phyloP scores from a whole-genome alignment of 2,329 filamentous ascomycete genomes.

The Allantophomopsis cytisporea region DNA sequence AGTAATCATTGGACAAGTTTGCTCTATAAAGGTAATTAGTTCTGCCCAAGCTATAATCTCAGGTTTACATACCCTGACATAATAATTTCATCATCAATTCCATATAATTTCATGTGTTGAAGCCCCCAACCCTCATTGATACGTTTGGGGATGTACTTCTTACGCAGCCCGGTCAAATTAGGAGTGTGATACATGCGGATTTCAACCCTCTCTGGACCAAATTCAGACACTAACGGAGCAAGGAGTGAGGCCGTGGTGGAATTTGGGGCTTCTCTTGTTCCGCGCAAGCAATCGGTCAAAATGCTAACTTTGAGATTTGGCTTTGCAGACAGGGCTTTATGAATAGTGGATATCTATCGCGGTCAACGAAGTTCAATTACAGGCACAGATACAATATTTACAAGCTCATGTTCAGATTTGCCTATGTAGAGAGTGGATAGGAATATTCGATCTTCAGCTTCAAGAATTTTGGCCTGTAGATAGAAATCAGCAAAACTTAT shows the following conservation, averaged over 20 bases:
- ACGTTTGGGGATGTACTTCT: conserved; percentile 70
- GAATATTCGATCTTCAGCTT: conserved; percentile 69
- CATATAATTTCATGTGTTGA: conserved; percentile 98
- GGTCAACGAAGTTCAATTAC: conserved; percentile 7
- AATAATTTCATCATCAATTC: conserved; percentile 88
- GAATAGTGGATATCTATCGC: conserved; percentile 57
- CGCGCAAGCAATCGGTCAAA: conserved; percentile 79
- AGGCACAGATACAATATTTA: conserved; percentile 19
- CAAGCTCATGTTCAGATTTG: conserved; percentile 79
- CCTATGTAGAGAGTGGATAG: conserved; percentile 96
- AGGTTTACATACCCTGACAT: conserved; percentile 58
- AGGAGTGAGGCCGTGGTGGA: conserved; percentile 82
- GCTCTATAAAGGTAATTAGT: conserved; percentile 32
- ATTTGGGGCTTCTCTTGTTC: conserved; percentile 78
- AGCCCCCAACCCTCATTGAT: conserved; percentile 98
- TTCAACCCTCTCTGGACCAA: conserved; percentile 74
- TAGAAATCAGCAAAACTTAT: conserved; percentile 12
- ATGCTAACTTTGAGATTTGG: conserved; percentile 73
- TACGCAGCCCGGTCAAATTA: conserved; percentile 77
- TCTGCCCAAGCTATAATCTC: neutral
- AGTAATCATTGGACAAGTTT: conserved; percentile 88
- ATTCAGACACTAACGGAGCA: conserved; percentile 69
- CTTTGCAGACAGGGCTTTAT: conserved; percentile 60
- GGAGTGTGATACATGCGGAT: conserved; percentile 97
- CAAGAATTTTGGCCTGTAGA: conserved; percentile 61